A percentile compares a stretch with the other conserved stretches of the same genome.
Conservation (phyloP, 139 green algal species). For the Volvox africanus region DNA sequence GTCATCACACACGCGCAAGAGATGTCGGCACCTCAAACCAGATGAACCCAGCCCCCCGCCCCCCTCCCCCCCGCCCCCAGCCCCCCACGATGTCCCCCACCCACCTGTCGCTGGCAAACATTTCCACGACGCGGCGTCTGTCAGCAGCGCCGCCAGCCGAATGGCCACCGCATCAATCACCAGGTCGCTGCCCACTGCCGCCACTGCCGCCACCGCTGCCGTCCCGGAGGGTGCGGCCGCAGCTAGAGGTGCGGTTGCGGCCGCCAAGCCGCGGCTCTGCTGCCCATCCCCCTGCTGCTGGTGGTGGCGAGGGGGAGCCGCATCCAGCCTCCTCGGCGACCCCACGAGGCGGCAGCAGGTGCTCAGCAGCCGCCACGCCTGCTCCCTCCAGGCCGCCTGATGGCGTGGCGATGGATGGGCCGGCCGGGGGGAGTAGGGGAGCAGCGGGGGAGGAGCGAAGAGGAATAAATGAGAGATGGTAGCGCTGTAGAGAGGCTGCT, state of each 20-base stretch:
- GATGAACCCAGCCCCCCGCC: background rate
- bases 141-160: slow-evolving; percentile 61
- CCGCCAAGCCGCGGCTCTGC: background rate
- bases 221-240: no score
- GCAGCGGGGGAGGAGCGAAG: no score
- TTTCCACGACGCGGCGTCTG: slow-evolving; percentile 33
- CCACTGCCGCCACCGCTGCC: background rate
- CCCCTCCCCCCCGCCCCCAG: background rate
- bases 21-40: no score
- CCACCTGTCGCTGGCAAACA: background rate
- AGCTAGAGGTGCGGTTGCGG: background rate
- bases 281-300: background rate
- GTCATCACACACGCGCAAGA: no score
- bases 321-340: background rate
- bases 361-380: slow-evolving; percentile 53
- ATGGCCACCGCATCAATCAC: slow-evolving; percentile 64
- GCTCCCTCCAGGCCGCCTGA: slow-evolving; percentile 43
- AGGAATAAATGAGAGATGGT: no score
- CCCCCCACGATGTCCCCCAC: background rate
- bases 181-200: background rate
- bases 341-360: slow-evolving; percentile 54
- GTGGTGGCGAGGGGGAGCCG: background rate
- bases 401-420: no score
- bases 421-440: no score
- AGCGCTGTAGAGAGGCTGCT: no score